These are phyloP conservation scores for Ascochyta viciae-villosae DNA, from an alignment of 2,329 filamentous ascomycete species.

Conservation along the genomic window DNA sequence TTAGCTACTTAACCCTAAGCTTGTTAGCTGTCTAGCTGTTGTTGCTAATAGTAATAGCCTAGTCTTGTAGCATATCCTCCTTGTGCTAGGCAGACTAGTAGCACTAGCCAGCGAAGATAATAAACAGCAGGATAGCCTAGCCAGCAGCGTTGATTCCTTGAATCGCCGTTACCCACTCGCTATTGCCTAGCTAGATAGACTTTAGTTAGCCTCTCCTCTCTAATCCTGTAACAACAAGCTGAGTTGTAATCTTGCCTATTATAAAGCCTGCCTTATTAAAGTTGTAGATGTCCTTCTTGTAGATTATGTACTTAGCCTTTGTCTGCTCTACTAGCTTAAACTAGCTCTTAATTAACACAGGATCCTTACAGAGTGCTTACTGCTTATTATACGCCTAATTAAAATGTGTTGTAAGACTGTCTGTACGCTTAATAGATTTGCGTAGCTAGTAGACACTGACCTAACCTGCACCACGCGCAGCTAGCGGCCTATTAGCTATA, in stretches of 20 bases:
- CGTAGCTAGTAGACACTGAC: background rate
- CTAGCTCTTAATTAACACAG: background rate
- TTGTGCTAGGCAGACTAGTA: constrained; percentile 17
- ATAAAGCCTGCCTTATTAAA: constrained; percentile 7
- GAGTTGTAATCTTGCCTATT: constrained; percentile 4
- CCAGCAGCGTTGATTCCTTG: constrained; percentile 10
- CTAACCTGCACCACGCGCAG: background rate
- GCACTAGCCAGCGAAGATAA: constrained; percentile 1
- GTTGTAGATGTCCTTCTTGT: constrained; percentile 3
- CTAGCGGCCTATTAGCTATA: background rate
- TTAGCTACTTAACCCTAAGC: background rate
- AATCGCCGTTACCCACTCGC: constrained; percentile 15
- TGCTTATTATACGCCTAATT: background rate
- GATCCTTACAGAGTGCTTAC: background rate
- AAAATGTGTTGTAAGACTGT: background rate
- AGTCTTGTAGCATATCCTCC: background rate
- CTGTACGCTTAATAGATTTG: background rate
- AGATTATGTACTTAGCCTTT: constrained; percentile 1
- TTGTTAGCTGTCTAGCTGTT: background rate
- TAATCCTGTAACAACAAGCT: constrained; percentile 5
- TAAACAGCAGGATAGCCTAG: background rate
- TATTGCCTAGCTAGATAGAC: background rate
- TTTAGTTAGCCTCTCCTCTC: background rate
- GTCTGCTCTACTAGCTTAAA: background rate
- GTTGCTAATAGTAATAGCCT: background rate